Percentiles rank a stretch among this genome's conserved stretches.
Conservation (phyloP, 345 rosid genomes). For the Populus nigra region DNA sequence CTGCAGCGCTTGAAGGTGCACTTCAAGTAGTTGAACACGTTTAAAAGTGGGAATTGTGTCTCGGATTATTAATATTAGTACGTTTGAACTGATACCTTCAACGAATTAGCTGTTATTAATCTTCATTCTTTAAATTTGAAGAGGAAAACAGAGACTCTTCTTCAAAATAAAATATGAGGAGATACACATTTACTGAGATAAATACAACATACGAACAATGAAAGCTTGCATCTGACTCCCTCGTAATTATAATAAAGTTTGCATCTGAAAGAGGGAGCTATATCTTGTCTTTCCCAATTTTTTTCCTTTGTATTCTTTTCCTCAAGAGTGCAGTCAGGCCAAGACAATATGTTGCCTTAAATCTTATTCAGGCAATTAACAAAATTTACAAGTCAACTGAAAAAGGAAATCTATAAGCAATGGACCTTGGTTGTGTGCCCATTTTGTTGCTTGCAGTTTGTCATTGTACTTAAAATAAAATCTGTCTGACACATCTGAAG, state of each 20-base stretch:
- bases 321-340: neutral
- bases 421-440: neutral
- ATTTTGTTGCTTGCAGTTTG: neutral
- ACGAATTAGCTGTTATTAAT: neutral
- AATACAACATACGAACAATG: neutral
- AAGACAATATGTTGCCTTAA: neutral
- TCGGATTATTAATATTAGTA: neutral
- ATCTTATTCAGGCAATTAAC: neutral
- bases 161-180: neutral
- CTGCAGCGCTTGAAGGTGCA: neutral
- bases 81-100: neutral
- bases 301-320: neutral
- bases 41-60: neutral
- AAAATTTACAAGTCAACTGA: neutral
- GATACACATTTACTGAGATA: neutral
- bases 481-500: too few species aligned
- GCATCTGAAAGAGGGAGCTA: neutral
- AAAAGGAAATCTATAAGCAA: neutral
- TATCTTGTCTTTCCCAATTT: neutral
- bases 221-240: neutral
- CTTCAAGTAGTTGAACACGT: neutral
- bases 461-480: too few species aligned
- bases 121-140: neutral
- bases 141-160: neutral
- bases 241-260: neutral